Evolutionary conservation across 257 asterid species (phyloP), one percentile per base, ranked within the genome.

Genomic region (Scutellaria minor): DNA sequence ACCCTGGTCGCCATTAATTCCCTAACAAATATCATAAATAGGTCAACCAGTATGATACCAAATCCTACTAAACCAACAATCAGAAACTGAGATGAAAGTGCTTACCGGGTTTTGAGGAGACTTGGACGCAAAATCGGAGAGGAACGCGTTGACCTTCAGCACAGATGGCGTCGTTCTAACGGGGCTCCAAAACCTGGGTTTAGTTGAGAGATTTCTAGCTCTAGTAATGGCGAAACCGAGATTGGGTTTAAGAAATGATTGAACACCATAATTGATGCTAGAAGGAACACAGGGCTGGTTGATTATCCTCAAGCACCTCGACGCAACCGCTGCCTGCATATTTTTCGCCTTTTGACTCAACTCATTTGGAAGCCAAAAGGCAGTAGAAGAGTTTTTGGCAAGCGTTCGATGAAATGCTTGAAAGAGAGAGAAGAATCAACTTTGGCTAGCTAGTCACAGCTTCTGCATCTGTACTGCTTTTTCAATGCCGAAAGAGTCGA

Each of bases 61-160:
- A 41, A 68, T 52, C 27, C 31, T 9, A 80, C 9, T 2, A 18
- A 68, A 65, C 39, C 13, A 71, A 20, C 42, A 48, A 58, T 11
- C 10, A 42, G 9, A 70, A 55, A 57, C 10, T 9, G 46, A 60
- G 20, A 54, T 3, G 6, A 15, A 69, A 52, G 20, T 47, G 44
- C 77, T 76, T 69, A 94, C 97, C 51, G 83, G 80, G 45, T 75
- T 81, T 48, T 72, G 89, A 61, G 92, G 82, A 41, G 80, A 12
- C 47, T 72, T 85, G 65, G 94, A 47, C 46, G 97, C 83, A 59
- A 81, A 77, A 66, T 89, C 87, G n/a, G 90, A 84, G 62, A 88
- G 83, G 84, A 94, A 91, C 41, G 89, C 90, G 62, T 83, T 87
- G 79, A 88, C 82, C 64, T 57, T 78, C 71, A 80, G 75, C 31